Conservation (phyloP, 2,329 filamentous ascomycete species). For the Botrytis galanthina region DNA sequence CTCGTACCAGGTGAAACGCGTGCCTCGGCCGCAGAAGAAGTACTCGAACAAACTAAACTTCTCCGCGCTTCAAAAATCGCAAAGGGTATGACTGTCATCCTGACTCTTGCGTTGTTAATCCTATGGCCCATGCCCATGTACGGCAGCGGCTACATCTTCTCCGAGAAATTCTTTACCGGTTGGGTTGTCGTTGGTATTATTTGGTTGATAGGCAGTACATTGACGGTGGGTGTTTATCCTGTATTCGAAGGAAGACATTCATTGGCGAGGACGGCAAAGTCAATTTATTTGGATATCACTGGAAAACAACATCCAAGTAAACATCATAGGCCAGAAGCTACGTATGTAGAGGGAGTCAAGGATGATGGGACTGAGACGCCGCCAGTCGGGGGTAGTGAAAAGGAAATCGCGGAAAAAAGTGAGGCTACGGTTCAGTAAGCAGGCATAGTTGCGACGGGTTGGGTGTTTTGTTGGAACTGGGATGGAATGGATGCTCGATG, state of each 20-base stretch:
- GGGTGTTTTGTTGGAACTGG: background rate
- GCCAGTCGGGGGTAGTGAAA: slow-evolving; percentile 27
- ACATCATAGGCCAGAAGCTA: slow-evolving; percentile 32
- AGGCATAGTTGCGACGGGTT: background rate
- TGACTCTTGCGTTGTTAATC: slow-evolving; percentile 71
- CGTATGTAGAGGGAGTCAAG: slow-evolving; percentile 33
- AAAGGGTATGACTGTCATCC: slow-evolving; percentile 51
- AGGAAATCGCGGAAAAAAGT: slow-evolving; percentile 23
- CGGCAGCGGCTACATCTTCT: slow-evolving; percentile 76
- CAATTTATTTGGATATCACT: slow-evolving; percentile 60
- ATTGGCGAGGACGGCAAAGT: slow-evolving; percentile 57
- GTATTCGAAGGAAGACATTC: slow-evolving; percentile 74
- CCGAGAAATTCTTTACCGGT: slow-evolving; percentile 76
- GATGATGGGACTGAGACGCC: slow-evolving; percentile 29
- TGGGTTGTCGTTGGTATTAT: slow-evolving; percentile 76
- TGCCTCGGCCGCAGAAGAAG: slow-evolving; percentile 42
- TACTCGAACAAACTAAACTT: slow-evolving; percentile 47
- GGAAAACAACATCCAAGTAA: slow-evolving; percentile 40
- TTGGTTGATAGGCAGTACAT: slow-evolving; percentile 72
- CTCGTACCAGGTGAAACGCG: slow-evolving; percentile 52
- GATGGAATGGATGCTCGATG: background rate
- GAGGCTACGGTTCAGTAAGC: slow-evolving; percentile 1
- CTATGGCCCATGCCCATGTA: slow-evolving; percentile 95
- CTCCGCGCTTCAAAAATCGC: slow-evolving; percentile 53
- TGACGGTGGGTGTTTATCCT: slow-evolving; percentile 77